A percentile compares a stretch with the other conserved stretches of the same genome.
Evolutionary conservation across 129 eudicot species (phyloP).

Genomic region (Deinandra increscens): DNA sequence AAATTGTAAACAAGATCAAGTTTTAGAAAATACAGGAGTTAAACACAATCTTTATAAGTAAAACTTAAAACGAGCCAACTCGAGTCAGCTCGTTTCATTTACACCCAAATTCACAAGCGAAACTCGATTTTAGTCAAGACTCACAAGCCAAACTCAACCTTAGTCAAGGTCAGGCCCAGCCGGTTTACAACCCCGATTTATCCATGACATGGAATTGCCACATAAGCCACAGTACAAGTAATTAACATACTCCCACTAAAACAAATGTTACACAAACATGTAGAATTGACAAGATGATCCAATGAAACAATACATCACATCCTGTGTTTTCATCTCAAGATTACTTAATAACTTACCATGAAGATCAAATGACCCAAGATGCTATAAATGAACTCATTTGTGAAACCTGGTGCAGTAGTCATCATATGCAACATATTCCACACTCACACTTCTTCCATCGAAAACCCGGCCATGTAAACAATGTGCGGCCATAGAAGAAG

Average conservation of each 20-base stretch:
- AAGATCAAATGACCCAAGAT: conserved; percentile 2
- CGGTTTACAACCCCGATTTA: background rate
- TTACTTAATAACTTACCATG: background rate
- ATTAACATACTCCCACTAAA: background rate
- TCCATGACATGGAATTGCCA: background rate
- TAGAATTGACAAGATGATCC: conserved; percentile 6
- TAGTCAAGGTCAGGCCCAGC: background rate
- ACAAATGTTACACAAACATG: conserved; percentile 25
- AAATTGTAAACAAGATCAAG: no score
- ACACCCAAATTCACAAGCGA: background rate
- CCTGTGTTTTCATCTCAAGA: conserved; percentile 12
- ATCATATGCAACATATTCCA: conserved; percentile 55
- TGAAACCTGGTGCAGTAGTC: conserved; percentile 49
- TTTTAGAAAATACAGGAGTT: no score
- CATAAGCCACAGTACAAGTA: no score
- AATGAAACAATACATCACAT: conserved; percentile 18
- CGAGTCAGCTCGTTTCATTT: no score
- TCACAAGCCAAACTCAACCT: background rate
- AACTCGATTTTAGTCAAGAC: background rate
- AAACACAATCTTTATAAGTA: no score
- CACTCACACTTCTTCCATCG: conserved; percentile 66
- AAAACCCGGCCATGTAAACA: conserved; percentile 84
- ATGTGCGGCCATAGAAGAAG: conserved; percentile 89
- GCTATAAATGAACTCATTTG: conserved; percentile 25
- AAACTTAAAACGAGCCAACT: no score